Evolutionary conservation across 495 filamentous ascomycete species (phyloP).

Genomic region (Venustampulla echinocandica): DNA sequence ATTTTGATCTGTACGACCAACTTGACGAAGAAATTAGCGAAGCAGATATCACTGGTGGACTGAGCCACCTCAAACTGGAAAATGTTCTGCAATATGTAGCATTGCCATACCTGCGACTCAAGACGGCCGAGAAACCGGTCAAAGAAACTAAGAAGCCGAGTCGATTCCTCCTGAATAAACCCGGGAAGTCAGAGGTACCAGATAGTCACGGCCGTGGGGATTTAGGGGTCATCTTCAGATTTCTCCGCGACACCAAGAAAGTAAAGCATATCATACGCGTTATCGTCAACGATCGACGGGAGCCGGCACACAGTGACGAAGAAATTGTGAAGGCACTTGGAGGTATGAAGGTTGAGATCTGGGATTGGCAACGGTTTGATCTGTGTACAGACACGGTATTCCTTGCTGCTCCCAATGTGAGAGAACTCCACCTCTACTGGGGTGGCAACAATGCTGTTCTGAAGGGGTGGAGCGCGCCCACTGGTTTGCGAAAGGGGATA

Average conservation of each 20-base stretch:
- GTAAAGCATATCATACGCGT: conserved; percentile 27
- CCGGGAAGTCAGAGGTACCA: conserved; percentile 3
- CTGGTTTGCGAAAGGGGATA: conserved; percentile 17
- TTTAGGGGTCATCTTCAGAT: conserved; percentile 22
- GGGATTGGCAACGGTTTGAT: conserved; percentile 33
- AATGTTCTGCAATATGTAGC: conserved; percentile 27
- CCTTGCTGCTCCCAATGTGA: conserved; percentile 22
- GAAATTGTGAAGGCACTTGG: conserved; percentile 27
- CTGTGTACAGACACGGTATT: conserved; percentile 27
- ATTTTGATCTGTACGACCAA: conserved; percentile 23
- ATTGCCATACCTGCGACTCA: conserved; percentile 21
- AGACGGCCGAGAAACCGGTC: too few species aligned
- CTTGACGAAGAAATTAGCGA: conserved; percentile 13
- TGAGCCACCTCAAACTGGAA: conserved; percentile 25
- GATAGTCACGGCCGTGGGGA: conserved; percentile 22
- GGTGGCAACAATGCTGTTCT: conserved; percentile 28
- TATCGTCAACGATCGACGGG: conserved; percentile 25
- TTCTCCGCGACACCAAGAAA: conserved; percentile 15
- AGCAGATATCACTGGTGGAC: conserved; percentile 12
- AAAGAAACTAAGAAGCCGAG: too few species aligned
- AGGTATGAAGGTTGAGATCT: conserved; percentile 25
- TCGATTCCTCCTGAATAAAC: conserved; percentile 2
- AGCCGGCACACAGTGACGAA: conserved; percentile 28
- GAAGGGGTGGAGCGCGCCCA: conserved; percentile 17
- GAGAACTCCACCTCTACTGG: conserved; percentile 27